phyloP scores from a whole-genome alignment of 2,329 filamentous ascomycete genomes.

The Arachnopeziza araneosa region DNA sequence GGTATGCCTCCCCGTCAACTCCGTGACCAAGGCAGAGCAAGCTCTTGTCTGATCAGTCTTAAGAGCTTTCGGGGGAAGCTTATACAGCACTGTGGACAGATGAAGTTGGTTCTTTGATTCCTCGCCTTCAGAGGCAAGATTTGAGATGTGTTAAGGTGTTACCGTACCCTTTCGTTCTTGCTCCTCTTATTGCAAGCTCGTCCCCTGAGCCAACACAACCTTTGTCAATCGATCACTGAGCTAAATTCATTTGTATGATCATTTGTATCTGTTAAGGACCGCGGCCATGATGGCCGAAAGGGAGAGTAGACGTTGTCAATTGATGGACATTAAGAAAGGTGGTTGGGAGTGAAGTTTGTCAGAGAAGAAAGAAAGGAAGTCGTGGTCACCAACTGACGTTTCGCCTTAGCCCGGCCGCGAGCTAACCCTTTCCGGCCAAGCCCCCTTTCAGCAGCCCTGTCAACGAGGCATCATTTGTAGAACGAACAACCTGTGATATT shows the following conservation, averaged over 20 bases:
- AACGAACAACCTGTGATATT: not conserved
- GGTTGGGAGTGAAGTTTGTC: conserved; percentile 5
- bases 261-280: conserved; percentile 28
- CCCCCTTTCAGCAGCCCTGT: not conserved
- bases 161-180: conserved; percentile 29
- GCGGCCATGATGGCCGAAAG: conserved; percentile 22
- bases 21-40: not conserved
- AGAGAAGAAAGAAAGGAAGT: conserved; percentile 5
- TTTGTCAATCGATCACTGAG: conserved; percentile 23
- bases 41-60: not conserved
- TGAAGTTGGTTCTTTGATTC: not conserved
- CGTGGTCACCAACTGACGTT: not conserved
- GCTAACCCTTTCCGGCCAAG: not conserved
- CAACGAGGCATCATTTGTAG: not conserved
- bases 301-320: conserved; percentile 12
- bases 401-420: not conserved
- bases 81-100: not conserved
- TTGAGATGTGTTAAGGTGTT: conserved; percentile 28
- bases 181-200: conserved; percentile 3
- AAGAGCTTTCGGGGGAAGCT: not conserved
- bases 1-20: conserved; percentile 2
- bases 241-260: conserved; percentile 31
- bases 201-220: conserved; percentile 13
- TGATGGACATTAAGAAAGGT: conserved; percentile 10
- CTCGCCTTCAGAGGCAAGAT: conserved; percentile 10